Evolutionary conservation across 106 monocot species (phyloP).

Genomic region (Apostasia ramifera): DNA sequence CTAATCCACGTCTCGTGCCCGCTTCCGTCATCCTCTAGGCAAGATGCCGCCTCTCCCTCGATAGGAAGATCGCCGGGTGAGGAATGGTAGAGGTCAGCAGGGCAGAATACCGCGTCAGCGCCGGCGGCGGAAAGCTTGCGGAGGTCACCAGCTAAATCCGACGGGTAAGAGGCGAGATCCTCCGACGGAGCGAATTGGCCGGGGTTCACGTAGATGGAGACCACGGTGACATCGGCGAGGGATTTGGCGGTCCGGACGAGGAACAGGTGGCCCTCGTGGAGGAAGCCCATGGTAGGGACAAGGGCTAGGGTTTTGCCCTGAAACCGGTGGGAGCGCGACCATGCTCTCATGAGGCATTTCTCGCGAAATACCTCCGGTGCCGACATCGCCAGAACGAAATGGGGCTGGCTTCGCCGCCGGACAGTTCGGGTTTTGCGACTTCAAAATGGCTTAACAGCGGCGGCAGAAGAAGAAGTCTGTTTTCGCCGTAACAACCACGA

Average conservation of each 20-base stretch:
- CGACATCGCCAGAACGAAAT: not conserved
- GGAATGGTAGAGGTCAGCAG: constrained; percentile 51
- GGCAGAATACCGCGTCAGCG: constrained; percentile 76
- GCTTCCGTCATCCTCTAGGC: constrained; percentile 21
- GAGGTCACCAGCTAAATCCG: constrained; percentile 62
- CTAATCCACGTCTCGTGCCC: constrained; percentile 86
- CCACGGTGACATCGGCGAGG: constrained; percentile 51
- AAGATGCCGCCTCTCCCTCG: constrained; percentile 15
- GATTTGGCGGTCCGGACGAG: constrained; percentile 43
- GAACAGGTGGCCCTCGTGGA: constrained; percentile 88
- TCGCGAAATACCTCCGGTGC: constrained; percentile 41
- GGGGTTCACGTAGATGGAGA: constrained; percentile 96
- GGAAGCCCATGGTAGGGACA: constrained; percentile 97
- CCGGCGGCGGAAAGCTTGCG: constrained; percentile 46
- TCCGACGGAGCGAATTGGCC: constrained; percentile 91
- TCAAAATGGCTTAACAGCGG: no score
- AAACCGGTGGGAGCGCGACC: constrained; percentile 43
- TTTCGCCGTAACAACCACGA: no score
- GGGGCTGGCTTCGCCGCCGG: no score
- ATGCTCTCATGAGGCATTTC: constrained; percentile 58
- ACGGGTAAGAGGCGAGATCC: constrained; percentile 82
- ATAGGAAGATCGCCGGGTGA: constrained; percentile 2
- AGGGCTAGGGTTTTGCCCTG: constrained; percentile 48
- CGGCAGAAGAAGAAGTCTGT: no score
- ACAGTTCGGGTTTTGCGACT: no score